Base-by-base conservation (phyloP, 2,329 filamentous ascomycete species). In the Colletotrichum higginsianum region DNA sequence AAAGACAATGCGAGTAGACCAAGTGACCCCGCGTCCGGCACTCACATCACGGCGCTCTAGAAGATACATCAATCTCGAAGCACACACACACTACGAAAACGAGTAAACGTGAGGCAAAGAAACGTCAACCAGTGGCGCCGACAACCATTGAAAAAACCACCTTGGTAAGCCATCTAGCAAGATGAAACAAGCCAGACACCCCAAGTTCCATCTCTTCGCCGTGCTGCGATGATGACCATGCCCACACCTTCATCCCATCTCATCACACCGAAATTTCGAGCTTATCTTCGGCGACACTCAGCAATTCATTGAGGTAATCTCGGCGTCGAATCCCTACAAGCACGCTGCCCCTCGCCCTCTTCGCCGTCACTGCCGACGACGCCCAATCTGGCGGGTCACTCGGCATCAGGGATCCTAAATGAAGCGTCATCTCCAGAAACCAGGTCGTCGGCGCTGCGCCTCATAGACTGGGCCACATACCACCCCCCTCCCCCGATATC, bases 381-480 rank as follows among this genome's bases (percentile, higher is more conserved):
- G 30, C 4, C 26, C 13, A 56, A 56, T 40, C 30, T 21, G 18
- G 30, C 30, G 52, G 30, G 11, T 21, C 26, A 12, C 16, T n/a
- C 52, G 52, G 18, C 30, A 40, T 50, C 18, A 30, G 18, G 57
- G 57, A 47, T 47, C 16, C 8, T n/a, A 61, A 50, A 49, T 38
- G 58, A 61, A 49, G 58, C n/a, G 18, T 61, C 44, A 50, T 40
- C 58, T 61, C 44, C 26, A 61, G 12, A 47, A 61, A 2, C 44
- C 57, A 23, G 57, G 57, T 38, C 23, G 15, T 42, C 23, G 30
- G 18, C 40, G 6, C 21, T 47, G 57, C 42, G 57, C 42, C 23
- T 35, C 23, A 16, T n/a, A n/a, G 44, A 3, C 42, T n/a, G 16
- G 57, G 57, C 3, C 16, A 35, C 30, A 35, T 35, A 35, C 30